Evolutionary conservation across 148 eudicot species (phyloP).

Genomic region (Amaranthus hypochondriacus): DNA sequence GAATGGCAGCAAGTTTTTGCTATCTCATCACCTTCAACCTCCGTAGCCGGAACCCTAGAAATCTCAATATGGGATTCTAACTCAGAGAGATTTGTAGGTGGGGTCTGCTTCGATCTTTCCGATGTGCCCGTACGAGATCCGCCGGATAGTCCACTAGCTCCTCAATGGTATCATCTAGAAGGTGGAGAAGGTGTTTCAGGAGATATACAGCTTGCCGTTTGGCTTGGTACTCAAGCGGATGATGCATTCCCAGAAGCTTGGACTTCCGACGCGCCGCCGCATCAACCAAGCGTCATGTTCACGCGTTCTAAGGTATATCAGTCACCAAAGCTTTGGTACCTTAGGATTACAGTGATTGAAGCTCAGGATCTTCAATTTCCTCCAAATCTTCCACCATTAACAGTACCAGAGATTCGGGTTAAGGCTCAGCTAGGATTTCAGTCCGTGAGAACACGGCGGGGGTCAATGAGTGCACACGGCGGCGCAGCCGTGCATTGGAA

Average conservation of each 20-base stretch:
- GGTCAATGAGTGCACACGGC: slow-evolving; percentile 60
- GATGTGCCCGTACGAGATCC: slow-evolving; percentile 92
- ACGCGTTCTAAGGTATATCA: slow-evolving; percentile 94
- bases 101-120: slow-evolving; percentile 88
- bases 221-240: slow-evolving; percentile 96
- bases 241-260: slow-evolving; percentile 88
- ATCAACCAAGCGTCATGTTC: slow-evolving; percentile 39
- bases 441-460: slow-evolving; percentile 64
- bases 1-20: slow-evolving; percentile 88
- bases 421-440: slow-evolving; percentile 83
- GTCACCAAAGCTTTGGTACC: slow-evolving; percentile 88
- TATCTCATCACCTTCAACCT: slow-evolving; percentile 15
- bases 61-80: slow-evolving; percentile 79
- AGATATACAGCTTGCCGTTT: slow-evolving; percentile 79
- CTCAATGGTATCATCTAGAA: slow-evolving; percentile 95
- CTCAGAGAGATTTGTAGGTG: slow-evolving; percentile 72
- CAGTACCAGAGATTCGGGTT: slow-evolving; percentile 75
- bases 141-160: slow-evolving; percentile 92
- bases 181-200: slow-evolving; percentile 65
- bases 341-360: slow-evolving; percentile 62
- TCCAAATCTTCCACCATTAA: slow-evolving; percentile 81
- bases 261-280: slow-evolving; percentile 68
- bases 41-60: slow-evolving; percentile 53
- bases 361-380: slow-evolving; percentile 82
- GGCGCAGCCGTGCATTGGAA: slow-evolving; percentile 60